Conservation (phyloP, 192 early-diverging fungal species). For the Coemansia sp. region DNA sequence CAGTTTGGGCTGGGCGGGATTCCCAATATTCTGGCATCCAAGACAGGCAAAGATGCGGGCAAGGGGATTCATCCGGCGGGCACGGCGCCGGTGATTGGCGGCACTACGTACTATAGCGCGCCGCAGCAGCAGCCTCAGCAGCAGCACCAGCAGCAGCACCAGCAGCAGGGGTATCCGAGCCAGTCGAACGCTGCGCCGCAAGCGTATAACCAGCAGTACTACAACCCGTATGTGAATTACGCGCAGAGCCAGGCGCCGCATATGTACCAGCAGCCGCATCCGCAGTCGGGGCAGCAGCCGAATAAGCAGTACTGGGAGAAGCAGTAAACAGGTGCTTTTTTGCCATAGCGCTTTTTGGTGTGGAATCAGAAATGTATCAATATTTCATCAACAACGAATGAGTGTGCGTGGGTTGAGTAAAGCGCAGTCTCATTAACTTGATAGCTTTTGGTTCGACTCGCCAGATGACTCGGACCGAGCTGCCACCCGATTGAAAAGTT, state of each 20-base stretch:
- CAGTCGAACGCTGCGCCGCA: conserved; percentile 43
- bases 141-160: conserved; percentile 30
- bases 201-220: conserved; percentile 41
- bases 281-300: conserved; percentile 26
- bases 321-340: conserved; percentile 15
- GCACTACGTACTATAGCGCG: conserved; percentile 55
- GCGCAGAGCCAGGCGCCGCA: conserved; percentile 46
- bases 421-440: too few relatives aligned
- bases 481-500: not conserved
- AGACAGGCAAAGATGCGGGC: conserved; percentile 40
- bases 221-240: conserved; percentile 47
- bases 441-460: not conserved
- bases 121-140: conserved; percentile 51
- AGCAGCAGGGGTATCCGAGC: conserved; percentile 43
- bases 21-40: conserved; percentile 43
- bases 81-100: conserved; percentile 47
- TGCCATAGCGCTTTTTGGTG: not conserved
- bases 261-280: conserved; percentile 45
- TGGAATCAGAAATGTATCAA: not conserved
- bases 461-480: not conserved
- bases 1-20: conserved; percentile 51
- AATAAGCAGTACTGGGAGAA: conserved; percentile 52
- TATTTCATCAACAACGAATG: too few relatives aligned
- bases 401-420: too few relatives aligned
- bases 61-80: conserved; percentile 37